A percentile compares a stretch with the other conserved stretches of the same genome.
Conservation (phyloP, 345 rosid species). For the Lumnitzera littorea region DNA sequence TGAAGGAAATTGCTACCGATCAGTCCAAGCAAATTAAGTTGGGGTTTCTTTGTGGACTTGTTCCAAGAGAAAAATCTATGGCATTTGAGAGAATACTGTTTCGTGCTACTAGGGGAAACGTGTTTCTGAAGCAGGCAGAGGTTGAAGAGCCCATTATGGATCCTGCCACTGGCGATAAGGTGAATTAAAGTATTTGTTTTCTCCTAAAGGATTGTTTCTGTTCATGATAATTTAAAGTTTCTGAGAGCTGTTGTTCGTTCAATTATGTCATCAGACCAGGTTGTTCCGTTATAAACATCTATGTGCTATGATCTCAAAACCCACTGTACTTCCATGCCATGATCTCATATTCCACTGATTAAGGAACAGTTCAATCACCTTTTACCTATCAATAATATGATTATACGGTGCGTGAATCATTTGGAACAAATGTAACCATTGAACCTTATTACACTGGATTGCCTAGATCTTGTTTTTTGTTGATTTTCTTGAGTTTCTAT, state of each 20-base stretch:
- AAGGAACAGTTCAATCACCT: too few relatives aligned
- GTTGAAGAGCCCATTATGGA: conserved; percentile 70
- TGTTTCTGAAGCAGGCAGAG: conserved; percentile 56
- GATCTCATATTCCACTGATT: too few relatives aligned
- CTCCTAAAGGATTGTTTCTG: conserved; percentile 3
- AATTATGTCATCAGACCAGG: background rate
- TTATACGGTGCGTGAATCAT: too few relatives aligned
- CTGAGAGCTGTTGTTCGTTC: too few relatives aligned
- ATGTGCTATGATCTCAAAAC: too few relatives aligned
- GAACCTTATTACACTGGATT: too few relatives aligned
- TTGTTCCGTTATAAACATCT: too few relatives aligned
- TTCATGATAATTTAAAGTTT: background rate
- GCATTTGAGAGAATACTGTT: conserved; percentile 92
- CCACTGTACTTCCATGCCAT: too few relatives aligned
- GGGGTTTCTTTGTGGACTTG: conserved; percentile 87
- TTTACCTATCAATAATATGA: too few relatives aligned
- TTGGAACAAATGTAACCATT: too few relatives aligned
- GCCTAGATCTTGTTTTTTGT: too few relatives aligned
- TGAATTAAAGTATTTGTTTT: conserved; percentile 15
- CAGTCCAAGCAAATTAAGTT: conserved; percentile 80
- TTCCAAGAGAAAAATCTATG: conserved; percentile 82
- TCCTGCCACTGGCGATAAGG: conserved; percentile 95
- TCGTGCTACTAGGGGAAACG: conserved; percentile 97
- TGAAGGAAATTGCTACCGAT: conserved; percentile 59
- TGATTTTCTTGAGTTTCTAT: too few relatives aligned